Evolutionary conservation across 176 grass and related monocot genomes (phyloP), one percentile per base, ranked within the genome.

Genomic region (Paspalum vaginatum): DNA sequence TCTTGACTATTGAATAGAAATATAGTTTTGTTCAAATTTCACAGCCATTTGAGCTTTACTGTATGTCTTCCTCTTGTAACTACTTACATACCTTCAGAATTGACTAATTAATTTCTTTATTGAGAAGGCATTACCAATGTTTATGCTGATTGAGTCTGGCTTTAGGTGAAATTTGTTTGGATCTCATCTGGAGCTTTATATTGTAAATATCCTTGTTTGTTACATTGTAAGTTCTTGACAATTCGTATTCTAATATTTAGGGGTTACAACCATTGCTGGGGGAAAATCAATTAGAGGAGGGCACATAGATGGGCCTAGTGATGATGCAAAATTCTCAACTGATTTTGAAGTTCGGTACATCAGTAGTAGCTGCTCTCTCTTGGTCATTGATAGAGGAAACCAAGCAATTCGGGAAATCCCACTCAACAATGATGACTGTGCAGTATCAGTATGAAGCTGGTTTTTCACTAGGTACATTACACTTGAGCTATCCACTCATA

Each of bases 221-320:
- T 61, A 70, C 12, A 9, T 38, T 61, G 4, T 61, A 48, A 67
- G 63, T 72, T 52, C 8, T 13, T 87, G 68, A 81, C 63, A 81
- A 22, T 54, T 46, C 75, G 41, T 65, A 22, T 43, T 64, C 21
- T 81, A 72, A 16, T 81, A 52, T 84, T n/a, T 21, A 98, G 97
- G 97, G 61, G 85, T 99, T 65, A 99, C 97, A 59, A 99, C 97
- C 43, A 99, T 99, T 85, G 93, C 93, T 42, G 93, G 97, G 66
- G 93, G 97, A 1, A 99, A 99, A 86, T 81, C 81, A 75, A 69
- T 77, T 44, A 96, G 87, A 87, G 85, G 93, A 79, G 87, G 91
- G 16, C 97, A 99, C 50, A 75, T 80, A 39, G 97, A 99, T 61
- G 97, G 97, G 27, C 88, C 91, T 6, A 99, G 91, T 80, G 88